A percentile compares a stretch with the other conserved stretches of the same genome.
These are phyloP conservation scores for Clavispora asparagi DNA, from an alignment of 805 yeast genomes.

Conservation along the genomic window DNA sequence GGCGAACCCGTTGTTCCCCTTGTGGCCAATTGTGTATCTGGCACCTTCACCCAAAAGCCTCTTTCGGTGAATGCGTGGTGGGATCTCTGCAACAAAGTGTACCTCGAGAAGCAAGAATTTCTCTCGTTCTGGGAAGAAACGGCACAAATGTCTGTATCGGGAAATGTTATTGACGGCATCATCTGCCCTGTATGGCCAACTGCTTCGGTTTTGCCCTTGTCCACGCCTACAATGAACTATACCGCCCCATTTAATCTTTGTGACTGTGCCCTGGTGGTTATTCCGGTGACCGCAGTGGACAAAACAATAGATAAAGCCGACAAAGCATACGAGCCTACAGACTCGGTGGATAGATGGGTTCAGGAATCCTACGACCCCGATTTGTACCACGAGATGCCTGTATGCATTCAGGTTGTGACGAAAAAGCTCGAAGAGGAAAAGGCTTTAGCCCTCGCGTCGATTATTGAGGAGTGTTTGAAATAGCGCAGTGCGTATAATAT, in stretches of 20 bases:
- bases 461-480: not conserved
- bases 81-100: not conserved
- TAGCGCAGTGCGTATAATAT: not conserved
- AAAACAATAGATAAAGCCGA: not conserved
- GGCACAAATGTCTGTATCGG: not conserved
- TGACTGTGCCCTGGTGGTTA: conserved; percentile 1
- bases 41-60: not conserved
- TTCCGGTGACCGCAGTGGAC: conserved; percentile 1
- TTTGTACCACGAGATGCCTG: conserved; percentile 1
- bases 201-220: not conserved
- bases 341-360: not conserved
- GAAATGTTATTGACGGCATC: not conserved
- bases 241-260: not conserved
- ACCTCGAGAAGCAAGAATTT: not conserved
- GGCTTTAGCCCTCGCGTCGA: not conserved
- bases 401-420: conserved; percentile 1
- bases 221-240: not conserved
- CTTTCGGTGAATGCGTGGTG: not conserved
- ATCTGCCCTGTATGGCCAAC: conserved; percentile 1
- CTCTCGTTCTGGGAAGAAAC: not conserved
- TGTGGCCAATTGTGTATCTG: not conserved
- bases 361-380: conserved; percentile 1
- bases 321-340: not conserved
- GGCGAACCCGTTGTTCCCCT: conserved; percentile 1
- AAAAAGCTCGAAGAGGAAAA: not conserved